These are phyloP conservation scores for Saturnispora silvae DNA, from an alignment of 805 yeast species.

Conservation along the genomic window DNA sequence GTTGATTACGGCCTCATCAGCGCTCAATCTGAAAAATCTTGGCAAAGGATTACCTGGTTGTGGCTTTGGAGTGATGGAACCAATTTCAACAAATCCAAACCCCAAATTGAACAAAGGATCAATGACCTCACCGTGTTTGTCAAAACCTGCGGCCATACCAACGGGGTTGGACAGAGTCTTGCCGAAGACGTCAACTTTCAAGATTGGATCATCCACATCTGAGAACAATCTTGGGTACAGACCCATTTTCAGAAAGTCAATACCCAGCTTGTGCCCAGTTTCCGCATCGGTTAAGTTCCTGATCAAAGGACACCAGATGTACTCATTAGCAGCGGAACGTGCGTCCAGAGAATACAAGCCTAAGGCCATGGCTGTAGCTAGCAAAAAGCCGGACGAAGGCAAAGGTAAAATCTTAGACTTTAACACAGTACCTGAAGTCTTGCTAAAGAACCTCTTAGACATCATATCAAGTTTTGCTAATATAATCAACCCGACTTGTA, in stretches of 20 bases:
- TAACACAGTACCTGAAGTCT: conserved; percentile 3
- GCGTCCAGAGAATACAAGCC: conserved; percentile 63
- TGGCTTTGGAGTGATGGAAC: conserved; percentile 84
- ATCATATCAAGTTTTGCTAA: too few species aligned
- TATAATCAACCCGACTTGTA: too few species aligned
- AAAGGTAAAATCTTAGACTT: conserved; percentile 12
- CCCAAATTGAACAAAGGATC: conserved; percentile 72
- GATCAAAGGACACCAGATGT: conserved; percentile 65
- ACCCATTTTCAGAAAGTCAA: conserved; percentile 58
- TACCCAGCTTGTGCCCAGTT: conserved; percentile 69
- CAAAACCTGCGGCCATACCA: conserved; percentile 94
- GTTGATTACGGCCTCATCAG: conserved; percentile 86
- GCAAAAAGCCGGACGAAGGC: conserved; percentile 16
- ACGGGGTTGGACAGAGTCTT: conserved; percentile 59
- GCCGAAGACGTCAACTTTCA: conserved; percentile 59
- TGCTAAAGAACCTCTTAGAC: conserved; percentile 5
- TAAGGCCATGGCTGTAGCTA: conserved; percentile 23
- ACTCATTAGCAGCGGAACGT: conserved; percentile 74
- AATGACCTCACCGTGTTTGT: conserved; percentile 85
- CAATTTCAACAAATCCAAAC: conserved; percentile 84
- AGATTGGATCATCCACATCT: conserved; percentile 40
- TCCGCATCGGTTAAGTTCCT: conserved; percentile 73
- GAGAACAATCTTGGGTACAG: conserved; percentile 49
- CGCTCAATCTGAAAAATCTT: conserved; percentile 74
- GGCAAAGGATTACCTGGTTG: conserved; percentile 96